Evolutionary conservation across 2,329 filamentous ascomycete species (phyloP).

Genomic region (Clonostachys chloroleuca): DNA sequence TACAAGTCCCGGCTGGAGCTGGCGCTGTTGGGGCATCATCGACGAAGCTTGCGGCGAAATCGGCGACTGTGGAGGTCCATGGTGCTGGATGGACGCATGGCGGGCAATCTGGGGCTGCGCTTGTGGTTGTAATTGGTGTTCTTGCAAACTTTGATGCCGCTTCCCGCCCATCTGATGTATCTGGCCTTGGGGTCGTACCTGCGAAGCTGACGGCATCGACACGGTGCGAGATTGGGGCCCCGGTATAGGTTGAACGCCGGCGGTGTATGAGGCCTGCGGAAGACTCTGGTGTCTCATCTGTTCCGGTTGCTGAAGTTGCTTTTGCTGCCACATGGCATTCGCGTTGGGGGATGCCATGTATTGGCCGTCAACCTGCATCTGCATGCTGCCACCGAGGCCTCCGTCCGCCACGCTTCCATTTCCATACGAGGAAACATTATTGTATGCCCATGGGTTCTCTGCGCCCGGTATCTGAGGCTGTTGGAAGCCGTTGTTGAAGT

Average conservation of each 20-base stretch:
- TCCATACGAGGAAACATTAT: neutral
- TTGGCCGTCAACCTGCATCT: slow-evolving; percentile 3
- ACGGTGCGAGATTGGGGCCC: neutral
- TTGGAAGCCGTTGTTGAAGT: slow-evolving; percentile 8
- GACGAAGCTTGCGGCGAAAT: slow-evolving; percentile 2
- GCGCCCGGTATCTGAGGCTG: neutral
- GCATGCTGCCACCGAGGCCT: slow-evolving; percentile 7
- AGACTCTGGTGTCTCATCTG: slow-evolving; percentile 23
- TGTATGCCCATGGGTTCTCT: no score
- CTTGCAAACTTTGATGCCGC: slow-evolving; percentile 13
- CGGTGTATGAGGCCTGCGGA: slow-evolving; percentile 7
- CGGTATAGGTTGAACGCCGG: no score
- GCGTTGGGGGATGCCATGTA: neutral
- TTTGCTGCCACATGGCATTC: slow-evolving; percentile 21
- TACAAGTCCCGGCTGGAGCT: slow-evolving; percentile 6
- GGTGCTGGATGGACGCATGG: slow-evolving; percentile 1
- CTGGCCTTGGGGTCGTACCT: neutral
- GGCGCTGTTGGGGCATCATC: slow-evolving; percentile 4
- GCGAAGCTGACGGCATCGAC: slow-evolving; percentile 16
- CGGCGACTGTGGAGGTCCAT: neutral
- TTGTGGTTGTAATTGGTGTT: slow-evolving; percentile 7
- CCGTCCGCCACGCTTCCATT: neutral
- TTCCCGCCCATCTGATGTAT: slow-evolving; percentile 13
- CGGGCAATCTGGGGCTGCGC: slow-evolving; percentile 11
- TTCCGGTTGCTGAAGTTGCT: slow-evolving; percentile 23